These are phyloP conservation scores for Myxozyma monticola DNA, from an alignment of 805 yeast genomes.

Conservation along the genomic window DNA sequence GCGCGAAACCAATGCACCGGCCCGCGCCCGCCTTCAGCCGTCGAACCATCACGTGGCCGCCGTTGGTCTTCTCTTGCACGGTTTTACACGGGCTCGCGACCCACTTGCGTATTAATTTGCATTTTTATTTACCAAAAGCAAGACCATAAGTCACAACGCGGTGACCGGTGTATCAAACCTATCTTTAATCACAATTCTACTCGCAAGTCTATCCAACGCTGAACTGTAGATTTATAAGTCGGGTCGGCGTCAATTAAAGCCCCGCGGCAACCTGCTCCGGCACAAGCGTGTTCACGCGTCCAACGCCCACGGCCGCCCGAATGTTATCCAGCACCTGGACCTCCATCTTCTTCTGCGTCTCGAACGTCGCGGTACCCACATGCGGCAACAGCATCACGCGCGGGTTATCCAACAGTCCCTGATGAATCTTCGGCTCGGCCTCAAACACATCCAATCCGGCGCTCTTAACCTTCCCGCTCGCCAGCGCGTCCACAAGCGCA, in stretches of 20 bases:
- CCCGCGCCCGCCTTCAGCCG: no score
- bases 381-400: conserved; percentile 77
- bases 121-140: no score
- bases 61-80: no score
- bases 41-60: no score
- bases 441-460: conserved; percentile 70
- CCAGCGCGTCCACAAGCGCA: conserved; percentile 52
- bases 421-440: conserved; percentile 58
- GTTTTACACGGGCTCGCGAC: no score
- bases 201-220: background rate
- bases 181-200: no score
- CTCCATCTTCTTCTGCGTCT: conserved; percentile 80
- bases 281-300: conserved; percentile 72
- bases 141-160: no score
- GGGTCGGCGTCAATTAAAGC: background rate
- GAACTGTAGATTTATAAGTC: background rate
- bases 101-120: no score
- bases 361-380: conserved; percentile 79
- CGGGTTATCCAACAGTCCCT: conserved; percentile 51
- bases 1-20: no score
- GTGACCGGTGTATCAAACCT: no score
- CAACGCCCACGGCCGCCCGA: conserved; percentile 55
- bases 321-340: conserved; percentile 72
- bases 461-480: conserved; percentile 54
- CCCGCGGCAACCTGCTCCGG: conserved; percentile 54